Base-by-base conservation (phyloP, 768 basidiomycete genomes). In the Myochromella boudieri region DNA sequence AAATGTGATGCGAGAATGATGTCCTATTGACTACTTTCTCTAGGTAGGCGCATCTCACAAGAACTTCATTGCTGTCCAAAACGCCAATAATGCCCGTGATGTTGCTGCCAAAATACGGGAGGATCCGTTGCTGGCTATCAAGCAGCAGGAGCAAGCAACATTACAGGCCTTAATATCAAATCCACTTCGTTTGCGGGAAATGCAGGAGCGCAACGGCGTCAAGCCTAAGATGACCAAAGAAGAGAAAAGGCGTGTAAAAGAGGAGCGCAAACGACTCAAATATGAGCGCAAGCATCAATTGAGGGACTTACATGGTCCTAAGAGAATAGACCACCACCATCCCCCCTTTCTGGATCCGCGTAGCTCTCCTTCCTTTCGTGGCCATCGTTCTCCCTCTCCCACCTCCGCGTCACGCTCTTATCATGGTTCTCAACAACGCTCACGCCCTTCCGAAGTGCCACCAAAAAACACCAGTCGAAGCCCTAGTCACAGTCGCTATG, bases 71-170 rank as follows among this genome's bases (percentile, higher is more conserved):
- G 93, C 95, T 3, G 77, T 91, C 2, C 94, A 97, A 62, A 97
- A 94, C 62, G 95, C 97, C 57, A 98, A 98, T 64, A 87, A 73
- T 33, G 74, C 71, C 25, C 85, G 95, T 24, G 97, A 99, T 59
- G 78, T 91, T 34, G 88, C 93, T 17, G 74, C 93, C 22, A 98
- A 99, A 68, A 85, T 99, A 51, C 86, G 97, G 26, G 97, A 98
- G 67, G 97, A 99, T 60, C 97, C 97, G 4, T 62, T 98, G 4
- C 76, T 99, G n/a, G 91, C 90, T 11, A 98, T 99, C 72, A 98
- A 97, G 67, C 89, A 94, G 62, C 95, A 97, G 60, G 95, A 99
- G 67, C 94, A 97, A 61, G 87, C 90, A 6, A 89, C 93, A 6
- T 87, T 93, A 56, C 83, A 97, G 54, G 81, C 91, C 1, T 71